A percentile compares a stretch with the other conserved stretches of the same genome.
These are phyloP conservation scores for Helotiales sp. DNA, from an alignment of 2,329 filamentous ascomycete species.

Conservation along the genomic window DNA sequence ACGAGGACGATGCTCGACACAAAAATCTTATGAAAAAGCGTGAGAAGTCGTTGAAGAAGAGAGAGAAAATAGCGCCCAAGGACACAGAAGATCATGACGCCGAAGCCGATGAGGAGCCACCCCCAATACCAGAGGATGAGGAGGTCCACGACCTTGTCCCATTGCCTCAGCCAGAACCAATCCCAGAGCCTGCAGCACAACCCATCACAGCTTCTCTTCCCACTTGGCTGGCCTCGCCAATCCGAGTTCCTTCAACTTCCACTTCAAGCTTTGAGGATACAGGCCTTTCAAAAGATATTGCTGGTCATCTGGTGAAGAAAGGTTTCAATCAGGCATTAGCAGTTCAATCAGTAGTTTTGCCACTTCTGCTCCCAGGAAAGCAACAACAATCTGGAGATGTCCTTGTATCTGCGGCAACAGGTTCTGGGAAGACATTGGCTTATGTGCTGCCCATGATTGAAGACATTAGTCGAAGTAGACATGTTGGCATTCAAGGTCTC, in stretches of 20 bases:
- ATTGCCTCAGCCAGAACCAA: conserved; percentile 73
- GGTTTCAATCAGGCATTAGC: conserved; percentile 73
- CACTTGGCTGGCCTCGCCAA: conserved; percentile 74
- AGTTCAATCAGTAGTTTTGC: conserved; percentile 77
- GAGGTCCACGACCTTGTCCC: conserved; percentile 74
- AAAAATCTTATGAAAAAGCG: conserved; percentile 56
- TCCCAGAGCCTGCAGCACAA: conserved; percentile 54
- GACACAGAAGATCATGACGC: conserved; percentile 32
- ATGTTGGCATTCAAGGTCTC: conserved; percentile 72
- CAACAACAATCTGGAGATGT: conserved; percentile 70
- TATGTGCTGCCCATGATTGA: conserved; percentile 87
- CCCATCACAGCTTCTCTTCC: conserved; percentile 79
- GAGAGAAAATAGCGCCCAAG: conserved; percentile 42
- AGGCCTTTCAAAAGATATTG: conserved; percentile 59
- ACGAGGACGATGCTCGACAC: conserved; percentile 22
- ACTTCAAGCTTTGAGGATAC: conserved; percentile 63
- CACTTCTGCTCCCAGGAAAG: conserved; percentile 69
- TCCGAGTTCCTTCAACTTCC: conserved; percentile 63
- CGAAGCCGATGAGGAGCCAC: conserved; percentile 33
- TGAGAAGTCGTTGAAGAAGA: conserved; percentile 53
- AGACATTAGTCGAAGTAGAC: conserved; percentile 63
- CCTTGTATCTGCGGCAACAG: conserved; percentile 88
- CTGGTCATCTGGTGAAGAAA: conserved; percentile 64
- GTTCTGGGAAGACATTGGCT: conserved; percentile 91
- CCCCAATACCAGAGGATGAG: not conserved